Evolutionary conservation across 2,329 filamentous ascomycete species (phyloP).

Genomic region (Myriangium duriaei): DNA sequence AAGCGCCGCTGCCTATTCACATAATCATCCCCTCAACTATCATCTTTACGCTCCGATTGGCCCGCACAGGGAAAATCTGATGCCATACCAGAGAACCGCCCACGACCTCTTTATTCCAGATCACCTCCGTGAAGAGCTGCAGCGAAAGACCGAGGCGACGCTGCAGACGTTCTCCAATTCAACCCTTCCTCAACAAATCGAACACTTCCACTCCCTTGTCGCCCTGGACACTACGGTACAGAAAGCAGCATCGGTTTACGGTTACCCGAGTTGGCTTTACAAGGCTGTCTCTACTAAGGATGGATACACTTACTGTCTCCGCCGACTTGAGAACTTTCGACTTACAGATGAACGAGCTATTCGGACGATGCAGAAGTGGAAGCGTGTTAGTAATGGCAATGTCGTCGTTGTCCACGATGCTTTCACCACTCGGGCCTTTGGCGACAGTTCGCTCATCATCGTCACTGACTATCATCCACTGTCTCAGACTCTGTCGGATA

Average conservation of each 20-base stretch:
- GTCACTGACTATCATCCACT: constrained; percentile 88
- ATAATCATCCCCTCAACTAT: constrained; percentile 51
- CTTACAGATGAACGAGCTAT: constrained; percentile 84
- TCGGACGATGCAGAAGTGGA: constrained; percentile 77
- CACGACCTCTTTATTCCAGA: constrained; percentile 91
- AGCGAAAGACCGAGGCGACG: constrained; percentile 76
- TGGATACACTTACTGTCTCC: constrained; percentile 74
- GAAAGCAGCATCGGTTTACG: constrained; percentile 68
- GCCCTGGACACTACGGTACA: constrained; percentile 72
- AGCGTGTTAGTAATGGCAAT: constrained; percentile 65
- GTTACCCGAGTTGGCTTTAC: constrained; percentile 87
- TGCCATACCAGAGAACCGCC: constrained; percentile 72
- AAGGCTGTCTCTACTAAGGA: constrained; percentile 85
- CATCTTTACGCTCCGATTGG: constrained; percentile 86
- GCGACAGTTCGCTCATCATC: constrained; percentile 87
- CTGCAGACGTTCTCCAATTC: constrained; percentile 73
- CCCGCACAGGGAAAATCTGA: constrained; percentile 66
- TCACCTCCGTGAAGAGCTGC: constrained; percentile 72
- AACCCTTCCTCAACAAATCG: constrained; percentile 58
- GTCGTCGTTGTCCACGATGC: constrained; percentile 82
- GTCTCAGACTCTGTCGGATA: constrained; percentile 77
- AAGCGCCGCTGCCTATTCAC: constrained; percentile 42
- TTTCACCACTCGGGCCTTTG: constrained; percentile 86
- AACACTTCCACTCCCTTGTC: constrained; percentile 85
- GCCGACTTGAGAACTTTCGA: constrained; percentile 78